Evolutionary conservation across 1,139 yeast species (phyloP).

Genomic region (Geotrichum europaeum): DNA sequence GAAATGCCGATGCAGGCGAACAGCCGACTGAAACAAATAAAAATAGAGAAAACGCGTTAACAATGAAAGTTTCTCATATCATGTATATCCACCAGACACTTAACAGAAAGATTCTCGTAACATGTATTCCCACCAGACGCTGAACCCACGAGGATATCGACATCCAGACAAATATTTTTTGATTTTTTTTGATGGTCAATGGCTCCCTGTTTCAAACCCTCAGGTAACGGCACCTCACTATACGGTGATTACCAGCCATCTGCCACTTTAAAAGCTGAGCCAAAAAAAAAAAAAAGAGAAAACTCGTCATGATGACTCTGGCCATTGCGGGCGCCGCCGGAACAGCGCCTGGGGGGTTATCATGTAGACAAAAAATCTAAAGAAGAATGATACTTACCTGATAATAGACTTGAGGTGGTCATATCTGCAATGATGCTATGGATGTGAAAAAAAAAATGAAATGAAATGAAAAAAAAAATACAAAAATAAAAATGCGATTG

Average conservation of each 20-base stretch:
- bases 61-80: not conserved
- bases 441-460: not conserved
- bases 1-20: slow-evolving; percentile 25
- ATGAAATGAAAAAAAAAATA: too few species aligned
- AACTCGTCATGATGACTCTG: too few species aligned
- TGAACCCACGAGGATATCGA: too few species aligned
- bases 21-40: slow-evolving; percentile 23
- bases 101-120: not conserved
- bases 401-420: not conserved
- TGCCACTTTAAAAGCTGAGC: too few species aligned
- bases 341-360: not conserved
- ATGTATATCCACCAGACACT: not conserved
- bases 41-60: not conserved
- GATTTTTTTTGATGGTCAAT: too few species aligned
- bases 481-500: too few species aligned
- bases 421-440: not conserved
- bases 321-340: too few species aligned
- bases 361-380: not conserved
- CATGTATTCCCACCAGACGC: not conserved
- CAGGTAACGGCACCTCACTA: too few species aligned
- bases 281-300: too few species aligned
- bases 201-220: too few species aligned
- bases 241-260: too few species aligned
- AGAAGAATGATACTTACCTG: not conserved
- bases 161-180: too few species aligned